These are phyloP conservation scores for Pyrenophora seminiperda DNA, from an alignment of 2,329 filamentous ascomycete species.

Conservation along the genomic window DNA sequence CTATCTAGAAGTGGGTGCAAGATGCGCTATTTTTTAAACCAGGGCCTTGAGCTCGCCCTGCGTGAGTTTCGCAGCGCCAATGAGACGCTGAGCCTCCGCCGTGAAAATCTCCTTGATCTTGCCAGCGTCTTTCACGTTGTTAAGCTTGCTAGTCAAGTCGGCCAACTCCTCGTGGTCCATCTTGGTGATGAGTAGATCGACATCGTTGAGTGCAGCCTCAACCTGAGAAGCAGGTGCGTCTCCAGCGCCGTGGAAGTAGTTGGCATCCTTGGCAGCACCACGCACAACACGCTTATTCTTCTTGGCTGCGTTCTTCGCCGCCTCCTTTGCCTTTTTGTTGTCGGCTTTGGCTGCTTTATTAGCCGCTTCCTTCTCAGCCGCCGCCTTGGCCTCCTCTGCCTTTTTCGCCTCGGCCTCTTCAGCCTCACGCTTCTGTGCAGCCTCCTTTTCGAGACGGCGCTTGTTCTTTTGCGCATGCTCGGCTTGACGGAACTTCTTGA, in stretches of 20 bases:
- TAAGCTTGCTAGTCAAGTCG: slow-evolving; percentile 77
- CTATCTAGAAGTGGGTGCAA: slow-evolving; percentile 15
- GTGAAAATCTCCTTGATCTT: slow-evolving; percentile 86
- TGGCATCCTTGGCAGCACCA: slow-evolving; percentile 92
- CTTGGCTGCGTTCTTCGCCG: slow-evolving; percentile 97
- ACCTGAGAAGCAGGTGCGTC: slow-evolving; percentile 79
- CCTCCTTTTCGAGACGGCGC: slow-evolving; percentile 88
- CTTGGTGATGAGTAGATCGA: slow-evolving; percentile 85
- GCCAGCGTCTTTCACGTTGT: slow-evolving; percentile 73
- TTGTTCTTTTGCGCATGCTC: slow-evolving; percentile 96
- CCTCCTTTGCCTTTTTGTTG: slow-evolving; percentile 96
- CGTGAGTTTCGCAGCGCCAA: slow-evolving; percentile 83
- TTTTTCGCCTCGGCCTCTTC: slow-evolving; percentile 86
- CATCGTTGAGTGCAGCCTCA: slow-evolving; percentile 80
- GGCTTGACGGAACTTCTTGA: slow-evolving; percentile 94
- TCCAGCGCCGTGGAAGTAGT: slow-evolving; percentile 78
- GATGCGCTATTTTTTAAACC: slow-evolving; percentile 19
- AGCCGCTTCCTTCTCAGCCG: slow-evolving; percentile 82
- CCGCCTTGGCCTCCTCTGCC: slow-evolving; percentile 78
- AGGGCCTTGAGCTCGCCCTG: slow-evolving; percentile 77
- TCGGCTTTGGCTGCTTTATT: slow-evolving; percentile 84
- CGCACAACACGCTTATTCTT: slow-evolving; percentile 99
- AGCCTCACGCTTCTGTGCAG: slow-evolving; percentile 81
- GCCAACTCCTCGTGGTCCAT: slow-evolving; percentile 91
- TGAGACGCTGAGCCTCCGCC: slow-evolving; percentile 76